These are phyloP conservation scores for Marchantia paleacea DNA, from an alignment of 225 moss, liverwort and hornwort genomes.

Conservation along the genomic window DNA sequence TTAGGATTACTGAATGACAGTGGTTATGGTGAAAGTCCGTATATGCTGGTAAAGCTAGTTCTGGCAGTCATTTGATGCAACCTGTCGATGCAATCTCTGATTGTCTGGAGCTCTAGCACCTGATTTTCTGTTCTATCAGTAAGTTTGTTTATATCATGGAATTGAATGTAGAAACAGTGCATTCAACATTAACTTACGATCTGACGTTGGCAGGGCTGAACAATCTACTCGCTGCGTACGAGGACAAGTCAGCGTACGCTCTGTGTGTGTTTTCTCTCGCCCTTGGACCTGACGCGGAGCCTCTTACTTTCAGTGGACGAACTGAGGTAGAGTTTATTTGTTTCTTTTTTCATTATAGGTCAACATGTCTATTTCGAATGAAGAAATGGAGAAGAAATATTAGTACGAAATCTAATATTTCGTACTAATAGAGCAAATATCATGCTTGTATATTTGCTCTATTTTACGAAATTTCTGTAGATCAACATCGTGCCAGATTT, in stretches of 20 bases:
- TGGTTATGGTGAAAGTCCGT: not conserved
- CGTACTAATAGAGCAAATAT: no score
- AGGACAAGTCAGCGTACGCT: slow-evolving; percentile 98
- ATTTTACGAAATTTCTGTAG: no score
- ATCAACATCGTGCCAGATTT: no score
- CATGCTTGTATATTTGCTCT: no score
- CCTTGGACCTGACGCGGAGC: slow-evolving; percentile 90
- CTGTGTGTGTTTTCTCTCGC: slow-evolving; percentile 98
- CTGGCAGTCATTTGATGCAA: not conserved
- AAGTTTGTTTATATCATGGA: not conserved
- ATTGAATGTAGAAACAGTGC: not conserved
- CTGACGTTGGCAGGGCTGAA: slow-evolving; percentile 58
- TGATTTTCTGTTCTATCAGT: not conserved
- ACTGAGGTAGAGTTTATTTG: slow-evolving; percentile 59
- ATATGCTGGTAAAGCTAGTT: not conserved
- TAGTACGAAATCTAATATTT: no score
- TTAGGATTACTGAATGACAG: not conserved
- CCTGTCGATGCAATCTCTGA: not conserved
- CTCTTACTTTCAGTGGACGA: slow-evolving; percentile 88
- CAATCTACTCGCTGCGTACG: slow-evolving; percentile 94
- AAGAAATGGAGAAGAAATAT: no score
- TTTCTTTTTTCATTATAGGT: not conserved
- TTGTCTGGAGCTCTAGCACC: not conserved
- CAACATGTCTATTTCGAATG: no score
- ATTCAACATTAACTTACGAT: not conserved